A percentile compares a stretch with the other conserved stretches of the same genome.
phyloP scores from a whole-genome alignment of 306 rosid species.

The Dryas alaskensis region DNA sequence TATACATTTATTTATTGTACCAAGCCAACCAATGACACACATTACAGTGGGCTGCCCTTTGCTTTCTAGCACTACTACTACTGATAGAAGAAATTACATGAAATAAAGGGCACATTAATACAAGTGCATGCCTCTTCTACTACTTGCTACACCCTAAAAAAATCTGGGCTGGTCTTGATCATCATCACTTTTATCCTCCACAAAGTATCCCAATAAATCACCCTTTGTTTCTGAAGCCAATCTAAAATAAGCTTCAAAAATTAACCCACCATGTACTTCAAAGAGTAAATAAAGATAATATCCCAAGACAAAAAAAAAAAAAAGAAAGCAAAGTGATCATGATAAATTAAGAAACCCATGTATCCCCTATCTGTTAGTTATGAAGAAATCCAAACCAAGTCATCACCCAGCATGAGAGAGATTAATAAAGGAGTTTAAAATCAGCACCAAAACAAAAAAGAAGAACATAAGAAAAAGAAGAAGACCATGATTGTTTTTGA shows the following conservation, averaged over 20 bases:
- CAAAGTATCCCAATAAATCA: constrained; percentile 18
- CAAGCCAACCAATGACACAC: constrained; percentile 31
- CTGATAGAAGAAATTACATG: constrained; percentile 29
- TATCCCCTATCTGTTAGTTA: constrained; percentile 45
- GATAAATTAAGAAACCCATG: constrained; percentile 25
- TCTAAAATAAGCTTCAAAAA: constrained; percentile 53
- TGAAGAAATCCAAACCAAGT: constrained; percentile 35
- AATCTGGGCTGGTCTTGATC: constrained; percentile 23
- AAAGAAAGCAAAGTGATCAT: constrained; percentile 20
- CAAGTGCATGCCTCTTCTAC: constrained; percentile 19
- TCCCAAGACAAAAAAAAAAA: constrained; percentile 8
- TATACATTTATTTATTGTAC: constrained; percentile 24
- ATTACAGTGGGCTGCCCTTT: constrained; percentile 15
- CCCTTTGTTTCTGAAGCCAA: constrained; percentile 38
- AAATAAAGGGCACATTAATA: constrained; percentile 16
- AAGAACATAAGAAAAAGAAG: constrained; percentile 8
- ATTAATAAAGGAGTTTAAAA: constrained; percentile 23
- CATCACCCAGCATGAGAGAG: constrained; percentile 31
- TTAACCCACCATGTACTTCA: constrained; percentile 29
- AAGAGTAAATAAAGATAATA: constrained; percentile 9
- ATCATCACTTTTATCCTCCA: constrained; percentile 28
- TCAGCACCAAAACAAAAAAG: neutral
- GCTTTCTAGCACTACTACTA: constrained; percentile 14
- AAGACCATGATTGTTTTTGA: neutral
- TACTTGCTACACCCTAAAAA: constrained; percentile 35